Base-by-base conservation (phyloP, 331 rosid species). In the Cydonia oblonga region DNA sequence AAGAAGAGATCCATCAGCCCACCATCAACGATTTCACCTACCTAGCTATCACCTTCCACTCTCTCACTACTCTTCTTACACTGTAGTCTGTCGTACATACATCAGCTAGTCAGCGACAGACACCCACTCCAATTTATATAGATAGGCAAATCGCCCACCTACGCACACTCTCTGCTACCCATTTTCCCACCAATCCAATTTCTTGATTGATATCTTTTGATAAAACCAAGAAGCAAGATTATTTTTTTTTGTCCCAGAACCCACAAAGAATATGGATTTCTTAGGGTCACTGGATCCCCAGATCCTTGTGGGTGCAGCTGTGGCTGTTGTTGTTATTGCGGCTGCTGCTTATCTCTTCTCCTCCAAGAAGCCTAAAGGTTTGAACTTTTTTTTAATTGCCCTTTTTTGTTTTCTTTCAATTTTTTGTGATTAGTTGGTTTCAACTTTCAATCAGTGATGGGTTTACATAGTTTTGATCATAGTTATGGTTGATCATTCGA, bases 331-430 rank as follows among this genome's bases (percentile, higher is more conserved):
- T 20, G 96, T 88, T 66, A 61, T 89, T 88, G 95, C 79, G 13
- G 73, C 65, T 68, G 93, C 75, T 70, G 96, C 81, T 60, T 80
- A 80, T 78, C 80, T 89, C 81, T 87, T 69, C 68, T 79, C 92
- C 26, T 89, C 90, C 18, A 86, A 71, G 57, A 95, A 89, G 84
- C 49, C 85, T 75, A 82, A 75, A 83, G 97, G 98, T 93, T 57
- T 58, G 15, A 38, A 38, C 61, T 61, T 73, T 56, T 4, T 60
- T 46, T 46, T 2, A 16, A 49, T 49, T 49, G 54, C 20, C 28
- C 9, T 7, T 63, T 22, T n/a, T 9, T 35, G 4, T 65, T 33
- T 9, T 30, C 72, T 53, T 6, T 9, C 46, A 35, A 35, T 1
- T 51, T 33, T 76, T 1, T 52, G 46, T 53, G 11, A 15, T 76